These are phyloP conservation scores for Aspergillus fructus DNA, from an alignment of 2,329 filamentous ascomycete genomes.

Conservation along the genomic window DNA sequence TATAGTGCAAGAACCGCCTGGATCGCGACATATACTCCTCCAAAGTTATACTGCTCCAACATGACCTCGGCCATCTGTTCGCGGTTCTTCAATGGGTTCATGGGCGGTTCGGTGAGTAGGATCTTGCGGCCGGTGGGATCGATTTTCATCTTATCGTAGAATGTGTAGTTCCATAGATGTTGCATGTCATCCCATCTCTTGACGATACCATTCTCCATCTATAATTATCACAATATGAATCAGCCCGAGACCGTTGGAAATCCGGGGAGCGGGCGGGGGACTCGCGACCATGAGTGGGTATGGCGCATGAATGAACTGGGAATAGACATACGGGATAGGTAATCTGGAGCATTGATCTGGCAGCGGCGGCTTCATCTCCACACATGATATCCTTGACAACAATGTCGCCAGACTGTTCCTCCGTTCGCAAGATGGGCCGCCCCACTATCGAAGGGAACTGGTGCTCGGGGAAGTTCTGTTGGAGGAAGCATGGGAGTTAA, in stretches of 20 bases:
- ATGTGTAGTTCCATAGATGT: constrained; percentile 99
- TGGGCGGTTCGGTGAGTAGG: constrained; percentile 91
- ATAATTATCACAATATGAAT: constrained; percentile 17
- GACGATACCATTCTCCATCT: constrained; percentile 99
- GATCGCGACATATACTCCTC: constrained; percentile 96
- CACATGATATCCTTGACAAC: constrained; percentile 99
- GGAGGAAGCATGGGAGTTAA: constrained; percentile 9
- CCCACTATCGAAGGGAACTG: constrained; percentile 98
- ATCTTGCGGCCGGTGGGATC: constrained; percentile 93
- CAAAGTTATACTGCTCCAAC: constrained; percentile 96
- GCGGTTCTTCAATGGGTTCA: constrained; percentile 95
- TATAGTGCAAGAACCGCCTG: constrained; percentile 95
- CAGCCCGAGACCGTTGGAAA: constrained; percentile 1
- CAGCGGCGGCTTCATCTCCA: constrained; percentile 94
- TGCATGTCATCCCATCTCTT: constrained; percentile 99
- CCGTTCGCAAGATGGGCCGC: constrained; percentile 92
- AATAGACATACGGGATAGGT: constrained; percentile 73
- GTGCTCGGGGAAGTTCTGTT: constrained; percentile 96
- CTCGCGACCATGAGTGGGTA: background rate
- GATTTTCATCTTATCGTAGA: constrained; percentile 93
- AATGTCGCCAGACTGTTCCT: constrained; percentile 76
- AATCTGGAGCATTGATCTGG: constrained; percentile 96
- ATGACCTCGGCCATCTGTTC: constrained; percentile 99
- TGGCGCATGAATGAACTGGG: background rate
- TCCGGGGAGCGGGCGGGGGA: constrained; percentile 6